phyloP scores from a whole-genome alignment of 805 yeast genomes.

The Ogataea minuta region DNA sequence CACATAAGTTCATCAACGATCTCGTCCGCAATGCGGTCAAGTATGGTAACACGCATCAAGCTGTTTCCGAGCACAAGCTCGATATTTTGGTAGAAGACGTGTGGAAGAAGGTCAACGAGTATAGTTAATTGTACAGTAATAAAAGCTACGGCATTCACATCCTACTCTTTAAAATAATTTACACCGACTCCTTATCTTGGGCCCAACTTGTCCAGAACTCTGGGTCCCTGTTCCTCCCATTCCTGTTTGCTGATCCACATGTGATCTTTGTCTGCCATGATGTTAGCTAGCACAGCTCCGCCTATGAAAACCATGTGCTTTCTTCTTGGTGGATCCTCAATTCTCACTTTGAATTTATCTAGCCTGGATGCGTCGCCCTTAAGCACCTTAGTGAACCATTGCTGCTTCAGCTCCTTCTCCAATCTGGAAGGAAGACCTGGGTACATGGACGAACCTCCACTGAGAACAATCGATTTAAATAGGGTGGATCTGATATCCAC shows the following conservation, averaged over 20 bases:
- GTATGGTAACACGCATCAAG: constrained; percentile 55
- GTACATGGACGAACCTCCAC: constrained; percentile 98
- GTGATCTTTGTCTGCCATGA: constrained; percentile 97
- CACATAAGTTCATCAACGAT: constrained; percentile 62
- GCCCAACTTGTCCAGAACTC: constrained; percentile 82
- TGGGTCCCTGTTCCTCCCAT: constrained; percentile 96
- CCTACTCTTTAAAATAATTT: constrained; percentile 1
- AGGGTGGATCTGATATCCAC: constrained; percentile 87
- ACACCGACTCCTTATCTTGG: constrained; percentile 58
- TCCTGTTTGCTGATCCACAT: constrained; percentile 97
- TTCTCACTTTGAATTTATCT: constrained; percentile 89
- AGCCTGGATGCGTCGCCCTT: constrained; percentile 84
- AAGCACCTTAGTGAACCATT: constrained; percentile 88
- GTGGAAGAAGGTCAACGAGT: constrained; percentile 48
- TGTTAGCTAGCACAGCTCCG: constrained; percentile 96
- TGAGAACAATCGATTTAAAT: constrained; percentile 86
- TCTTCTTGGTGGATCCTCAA: constrained; percentile 98
- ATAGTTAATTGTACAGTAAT: constrained; percentile 27
- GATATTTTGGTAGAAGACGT: constrained; percentile 53
- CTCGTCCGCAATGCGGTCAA: constrained; percentile 74
- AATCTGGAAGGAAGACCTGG: constrained; percentile 96
- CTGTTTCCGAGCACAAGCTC: constrained; percentile 36
- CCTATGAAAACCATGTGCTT: constrained; percentile 98
- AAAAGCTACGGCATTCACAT: constrained; percentile 3
- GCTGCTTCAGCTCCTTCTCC: constrained; percentile 93